Base-by-base conservation (phyloP, 2,329 filamentous ascomycete genomes). In the Verticillium tricorpus region DNA sequence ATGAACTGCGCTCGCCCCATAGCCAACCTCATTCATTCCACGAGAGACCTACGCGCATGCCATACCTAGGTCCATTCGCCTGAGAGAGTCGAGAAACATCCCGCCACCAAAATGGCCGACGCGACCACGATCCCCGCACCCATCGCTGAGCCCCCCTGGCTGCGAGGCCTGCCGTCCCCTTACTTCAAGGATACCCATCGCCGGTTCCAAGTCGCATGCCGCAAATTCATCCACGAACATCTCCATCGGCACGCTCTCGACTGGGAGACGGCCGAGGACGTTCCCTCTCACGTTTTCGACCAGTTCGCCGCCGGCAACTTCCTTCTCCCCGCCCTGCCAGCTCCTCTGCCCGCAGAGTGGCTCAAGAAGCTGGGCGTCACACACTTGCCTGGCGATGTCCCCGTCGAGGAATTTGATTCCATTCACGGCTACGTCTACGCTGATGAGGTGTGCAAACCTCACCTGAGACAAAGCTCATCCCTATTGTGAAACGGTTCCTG, bases 391-490 rank as follows among this genome's bases (percentile, higher is more conserved):
- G 89, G 88, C 1, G 83, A 83, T 0, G 73, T 89, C 1, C 86
- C 85, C 66, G 84, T 93, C 2, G 89, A 92, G 69, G 88, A 93
- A 31, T 93, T 88, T 76, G 89, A 91, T 69, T 87, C 88, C 66
- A 77, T 91, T 11, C 89, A 93, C 70, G 85, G 82, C 0, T 79
- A 87, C 60, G 92, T 93, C 58, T 92, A 88, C 69, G 76, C 77
- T 4, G 89, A 92, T 68, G 90, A 71, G 67, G 69, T 71, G 56
- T 28, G 28, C 28, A 28, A 22, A 52, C 5, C 1, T 25, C 9
- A 17, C 39, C 28, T 40, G 5, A n/a, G 8, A 37, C 6, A n/a
- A 34, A 1, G 15, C 2, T 3, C 11, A 7, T 37, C 15, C 11
- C 8, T 37, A 3, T 15, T 5, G 8, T 5, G 35, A 15, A 8